Conservation (phyloP, 2,329 filamentous ascomycete genomes). For the Chlorencoelia australis region DNA sequence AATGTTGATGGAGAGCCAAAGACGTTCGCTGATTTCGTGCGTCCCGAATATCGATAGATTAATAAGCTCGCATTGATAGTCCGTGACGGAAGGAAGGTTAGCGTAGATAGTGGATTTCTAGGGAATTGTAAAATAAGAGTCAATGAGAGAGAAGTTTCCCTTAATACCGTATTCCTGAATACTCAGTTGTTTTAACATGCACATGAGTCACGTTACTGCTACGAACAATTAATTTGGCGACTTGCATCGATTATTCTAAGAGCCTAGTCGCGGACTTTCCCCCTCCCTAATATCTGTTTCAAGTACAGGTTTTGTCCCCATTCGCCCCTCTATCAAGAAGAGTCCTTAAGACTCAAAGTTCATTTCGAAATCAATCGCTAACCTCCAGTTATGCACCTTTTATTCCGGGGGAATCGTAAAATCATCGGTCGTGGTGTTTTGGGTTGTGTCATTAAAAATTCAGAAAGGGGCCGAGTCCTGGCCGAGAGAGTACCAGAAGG, state of each 20-base stretch:
- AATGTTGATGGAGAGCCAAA: constrained; percentile 77
- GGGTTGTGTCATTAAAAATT: background rate
- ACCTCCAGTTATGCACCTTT: constrained; percentile 19
- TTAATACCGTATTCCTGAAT: too few relatives aligned
- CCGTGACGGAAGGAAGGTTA: background rate
- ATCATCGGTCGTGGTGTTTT: too few relatives aligned
- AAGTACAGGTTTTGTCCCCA: background rate
- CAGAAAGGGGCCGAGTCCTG: too few relatives aligned
- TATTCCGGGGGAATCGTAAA: constrained; percentile 15
- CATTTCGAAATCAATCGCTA: constrained; percentile 15
- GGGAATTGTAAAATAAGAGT: constrained; percentile 1
- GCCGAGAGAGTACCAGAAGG: too few relatives aligned
- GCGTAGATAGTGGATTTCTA: too few relatives aligned
- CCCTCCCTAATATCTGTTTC: background rate
- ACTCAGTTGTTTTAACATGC: too few relatives aligned
- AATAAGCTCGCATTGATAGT: background rate
- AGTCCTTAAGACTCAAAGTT: background rate
- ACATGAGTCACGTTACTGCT: too few relatives aligned
- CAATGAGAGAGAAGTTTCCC: background rate
- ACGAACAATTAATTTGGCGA: background rate
- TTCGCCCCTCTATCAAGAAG: background rate
- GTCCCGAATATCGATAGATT: constrained; percentile 79
- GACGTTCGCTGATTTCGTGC: constrained; percentile 93
- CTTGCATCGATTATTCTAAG: constrained; percentile 3
- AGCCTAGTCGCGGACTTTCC: too few relatives aligned